Evolutionary conservation across 305 asterid genomes (phyloP), one percentile per base, ranked within the genome.

Genomic region (Caryopteris hybrid): DNA sequence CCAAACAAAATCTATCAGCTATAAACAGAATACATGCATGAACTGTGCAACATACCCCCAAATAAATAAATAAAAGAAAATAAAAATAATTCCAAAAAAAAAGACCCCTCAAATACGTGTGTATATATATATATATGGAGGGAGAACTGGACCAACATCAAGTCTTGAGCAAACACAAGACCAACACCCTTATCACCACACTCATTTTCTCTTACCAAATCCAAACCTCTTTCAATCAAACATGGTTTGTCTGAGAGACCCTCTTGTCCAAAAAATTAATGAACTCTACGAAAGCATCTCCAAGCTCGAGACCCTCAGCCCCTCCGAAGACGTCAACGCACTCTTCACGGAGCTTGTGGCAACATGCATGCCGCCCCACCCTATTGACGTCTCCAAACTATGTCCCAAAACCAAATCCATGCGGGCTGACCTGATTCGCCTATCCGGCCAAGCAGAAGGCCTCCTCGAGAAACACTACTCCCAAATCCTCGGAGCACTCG

Each of bases 401-500:
- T 80, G 88, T 64, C 23, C 74, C 53, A 79, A 65, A 14, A 64
- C 75, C 51, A 84, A 80, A 70, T 74, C 77, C 58, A 85, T 85
- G 8, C 72, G 90, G 71, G 78, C 80, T 6, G 73, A 84, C 1
- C 84, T 88, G 66, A 85, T 88, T 17, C 80, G 57, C n/a, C 76
- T 85, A 8, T 80, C 85, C 52, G 92, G 90, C 38, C 77, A 80
- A 54, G 92, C 95, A 13, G 95, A 88, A 68, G 90, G 88, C 6
- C 78, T 74, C 7, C 58, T 88, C 5, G 95, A 88, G 46, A 72
- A 60, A 22, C 95, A 85, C 55, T 85, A 65, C 76, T 80, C 92
- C 1, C 69, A 74, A 1, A 71, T 85, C 71, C 74, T 88, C 18
- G 87, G 73, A 6, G 71, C 95, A 0, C 70, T 66, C 39, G 79